These are phyloP conservation scores for Cyberlindnera maclurae DNA, from an alignment of 805 yeast genomes.

Conservation along the genomic window DNA sequence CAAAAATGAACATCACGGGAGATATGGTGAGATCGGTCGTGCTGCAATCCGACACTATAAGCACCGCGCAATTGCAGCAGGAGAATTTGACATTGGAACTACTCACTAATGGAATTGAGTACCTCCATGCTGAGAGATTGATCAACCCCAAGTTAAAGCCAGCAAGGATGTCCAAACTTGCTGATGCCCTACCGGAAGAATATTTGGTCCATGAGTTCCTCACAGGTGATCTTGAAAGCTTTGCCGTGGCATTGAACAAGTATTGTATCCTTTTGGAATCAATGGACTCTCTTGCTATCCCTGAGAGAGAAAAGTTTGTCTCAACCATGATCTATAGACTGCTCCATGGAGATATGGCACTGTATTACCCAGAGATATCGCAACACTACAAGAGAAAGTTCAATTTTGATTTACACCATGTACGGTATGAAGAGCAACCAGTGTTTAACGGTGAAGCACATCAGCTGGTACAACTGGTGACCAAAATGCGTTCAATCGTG, in stretches of 20 bases:
- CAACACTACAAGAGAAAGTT: background rate
- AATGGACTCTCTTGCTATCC: no score
- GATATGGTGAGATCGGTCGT: constrained; percentile 9
- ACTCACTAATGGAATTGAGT: constrained; percentile 2
- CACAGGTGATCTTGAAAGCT: background rate
- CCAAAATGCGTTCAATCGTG: background rate
- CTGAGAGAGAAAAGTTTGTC: constrained; percentile 1
- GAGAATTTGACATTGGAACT: constrained; percentile 1
- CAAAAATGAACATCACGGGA: constrained; percentile 4
- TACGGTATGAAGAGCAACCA: background rate
- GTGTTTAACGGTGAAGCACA: background rate
- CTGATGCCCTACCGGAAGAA: background rate
- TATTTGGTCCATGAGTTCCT: background rate
- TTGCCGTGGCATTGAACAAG: background rate
- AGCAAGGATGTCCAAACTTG: background rate
- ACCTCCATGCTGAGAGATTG: background rate
- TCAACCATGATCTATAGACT: constrained; percentile 1
- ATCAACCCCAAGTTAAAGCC: background rate
- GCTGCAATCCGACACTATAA: constrained; percentile 3
- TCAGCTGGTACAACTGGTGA: background rate
- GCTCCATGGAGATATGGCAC: background rate
- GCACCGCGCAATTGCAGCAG: background rate
- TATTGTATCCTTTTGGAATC: background rate
- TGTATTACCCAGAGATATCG: background rate
- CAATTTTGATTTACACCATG: background rate